Conservation (phyloP, 441 rosid species). For the Dalechampia spathulata region DNA sequence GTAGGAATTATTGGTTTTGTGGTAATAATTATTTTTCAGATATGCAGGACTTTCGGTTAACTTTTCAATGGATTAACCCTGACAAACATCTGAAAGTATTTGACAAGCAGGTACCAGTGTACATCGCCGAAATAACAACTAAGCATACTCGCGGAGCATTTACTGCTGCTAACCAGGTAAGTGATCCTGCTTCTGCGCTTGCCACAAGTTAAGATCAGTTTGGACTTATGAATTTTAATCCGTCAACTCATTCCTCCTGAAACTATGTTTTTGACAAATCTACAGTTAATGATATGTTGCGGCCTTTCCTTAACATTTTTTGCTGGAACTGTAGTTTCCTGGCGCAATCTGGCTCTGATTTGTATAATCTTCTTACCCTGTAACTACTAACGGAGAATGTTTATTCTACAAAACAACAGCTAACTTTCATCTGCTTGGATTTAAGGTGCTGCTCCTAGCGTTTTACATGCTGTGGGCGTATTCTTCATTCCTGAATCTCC, state of each 20-base stretch:
- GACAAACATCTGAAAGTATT: no score
- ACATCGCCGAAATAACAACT: constrained; percentile 59
- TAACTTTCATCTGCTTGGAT: neutral
- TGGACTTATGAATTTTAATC: neutral
- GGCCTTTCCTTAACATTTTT: constrained; percentile 41
- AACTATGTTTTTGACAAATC: neutral
- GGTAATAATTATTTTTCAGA: constrained; percentile 35
- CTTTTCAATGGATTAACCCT: no score
- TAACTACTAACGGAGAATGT: neutral
- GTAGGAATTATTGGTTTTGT: constrained; percentile 42
- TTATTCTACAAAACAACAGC: neutral
- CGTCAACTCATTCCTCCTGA: neutral
- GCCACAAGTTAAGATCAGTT: neutral
- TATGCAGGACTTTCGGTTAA: no score
- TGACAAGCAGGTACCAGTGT: constrained; percentile 40
- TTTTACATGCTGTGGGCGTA: constrained; percentile 28
- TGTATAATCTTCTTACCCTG: constrained; percentile 19
- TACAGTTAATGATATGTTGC: constrained; percentile 37
- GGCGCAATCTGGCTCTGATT: constrained; percentile 52
- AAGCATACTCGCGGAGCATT: constrained; percentile 51
- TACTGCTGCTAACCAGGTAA: constrained; percentile 33
- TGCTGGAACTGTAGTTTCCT: constrained; percentile 35
- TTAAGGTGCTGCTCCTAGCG: constrained; percentile 26
- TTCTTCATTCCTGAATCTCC: constrained; percentile 51
- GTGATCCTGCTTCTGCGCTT: no score